phyloP scores from a whole-genome alignment of 805 yeast genomes.

The Sugiyamaella valdiviana region DNA sequence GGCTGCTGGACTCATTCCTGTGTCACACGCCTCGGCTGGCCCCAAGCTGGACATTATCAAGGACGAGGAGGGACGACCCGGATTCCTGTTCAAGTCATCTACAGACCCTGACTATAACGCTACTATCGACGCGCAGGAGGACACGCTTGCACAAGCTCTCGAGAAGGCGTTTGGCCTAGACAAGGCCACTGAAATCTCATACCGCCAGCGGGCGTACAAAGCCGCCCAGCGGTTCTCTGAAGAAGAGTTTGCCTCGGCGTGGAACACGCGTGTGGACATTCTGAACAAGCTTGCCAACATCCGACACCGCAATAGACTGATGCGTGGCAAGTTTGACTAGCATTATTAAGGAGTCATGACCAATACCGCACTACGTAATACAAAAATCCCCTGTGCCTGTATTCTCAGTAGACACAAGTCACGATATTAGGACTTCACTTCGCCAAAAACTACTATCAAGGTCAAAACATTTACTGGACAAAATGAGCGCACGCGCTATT shows the following conservation, averaged over 20 bases:
- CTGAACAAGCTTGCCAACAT: conserved; percentile 22
- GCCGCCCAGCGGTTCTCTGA: conserved; percentile 56
- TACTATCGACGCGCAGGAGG: conserved; percentile 31
- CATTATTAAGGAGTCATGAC: background rate
- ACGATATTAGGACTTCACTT: background rate
- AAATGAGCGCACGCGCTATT: background rate
- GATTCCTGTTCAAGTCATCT: conserved; percentile 69
- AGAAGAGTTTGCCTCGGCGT: conserved; percentile 44
- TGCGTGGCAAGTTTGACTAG: conserved; percentile 19
- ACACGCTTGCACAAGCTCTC: conserved; percentile 48
- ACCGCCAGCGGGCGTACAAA: conserved; percentile 40
- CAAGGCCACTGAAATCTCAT: conserved; percentile 34
- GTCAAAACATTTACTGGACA: too few species aligned
- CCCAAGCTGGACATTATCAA: conserved; percentile 83
- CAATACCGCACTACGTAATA: background rate
- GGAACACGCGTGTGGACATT: conserved; percentile 37
- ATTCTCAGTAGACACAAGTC: background rate
- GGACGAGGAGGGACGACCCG: conserved; percentile 46
- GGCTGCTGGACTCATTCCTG: conserved; percentile 78
- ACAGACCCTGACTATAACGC: conserved; percentile 61
- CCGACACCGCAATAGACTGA: conserved; percentile 17
- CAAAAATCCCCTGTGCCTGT: background rate
- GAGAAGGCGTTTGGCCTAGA: conserved; percentile 36
- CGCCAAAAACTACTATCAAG: too few species aligned
- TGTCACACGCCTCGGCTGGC: conserved; percentile 94